A percentile compares a stretch with the other conserved stretches of the same genome.
Conservation (phyloP, 345 rosid species). For the Capsella bursapastoris region DNA sequence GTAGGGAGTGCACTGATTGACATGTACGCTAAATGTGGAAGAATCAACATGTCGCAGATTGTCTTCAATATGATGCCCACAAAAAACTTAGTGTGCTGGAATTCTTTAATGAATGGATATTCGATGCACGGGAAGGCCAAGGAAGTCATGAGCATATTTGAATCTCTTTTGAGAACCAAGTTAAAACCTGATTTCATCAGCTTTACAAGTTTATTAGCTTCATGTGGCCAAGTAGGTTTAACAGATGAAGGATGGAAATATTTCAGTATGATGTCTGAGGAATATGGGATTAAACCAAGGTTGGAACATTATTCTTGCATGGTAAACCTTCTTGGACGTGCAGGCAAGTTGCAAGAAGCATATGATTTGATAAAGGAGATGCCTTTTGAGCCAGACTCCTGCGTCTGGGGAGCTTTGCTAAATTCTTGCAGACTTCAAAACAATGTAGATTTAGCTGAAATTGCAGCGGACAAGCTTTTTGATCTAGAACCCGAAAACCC, state of each 20-base stretch:
- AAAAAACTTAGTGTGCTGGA: slow-evolving; percentile 77
- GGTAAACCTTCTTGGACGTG: slow-evolving; percentile 77
- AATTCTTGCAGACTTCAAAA: slow-evolving; percentile 66
- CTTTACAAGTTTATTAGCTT: slow-evolving; percentile 65
- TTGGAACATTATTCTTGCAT: slow-evolving; percentile 81
- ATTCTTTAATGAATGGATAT: slow-evolving; percentile 69
- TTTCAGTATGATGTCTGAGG: slow-evolving; percentile 58
- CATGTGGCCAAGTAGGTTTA: slow-evolving; percentile 70
- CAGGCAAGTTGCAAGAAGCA: slow-evolving; percentile 73
- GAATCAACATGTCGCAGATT: slow-evolving; percentile 53
- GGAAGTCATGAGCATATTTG: slow-evolving; percentile 61
- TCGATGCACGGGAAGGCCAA: slow-evolving; percentile 72
- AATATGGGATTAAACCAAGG: slow-evolving; percentile 58
- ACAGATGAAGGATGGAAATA: slow-evolving; percentile 57
- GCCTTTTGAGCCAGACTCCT: slow-evolving; percentile 65
- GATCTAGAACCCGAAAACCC: slow-evolving; percentile 63
- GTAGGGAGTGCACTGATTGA: slow-evolving; percentile 74
- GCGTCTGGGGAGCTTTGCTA: slow-evolving; percentile 87
- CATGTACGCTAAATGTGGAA: slow-evolving; percentile 84
- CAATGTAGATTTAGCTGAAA: slow-evolving; percentile 49
- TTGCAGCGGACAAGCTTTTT: slow-evolving; percentile 57
- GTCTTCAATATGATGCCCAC: slow-evolving; percentile 62
- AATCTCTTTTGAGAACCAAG: slow-evolving; percentile 55
- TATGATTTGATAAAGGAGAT: slow-evolving; percentile 60
- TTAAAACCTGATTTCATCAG: slow-evolving; percentile 65